Conservation (phyloP, 371 early-diverging fungal species). For the Paraphysoderma sedebokerense region DNA sequence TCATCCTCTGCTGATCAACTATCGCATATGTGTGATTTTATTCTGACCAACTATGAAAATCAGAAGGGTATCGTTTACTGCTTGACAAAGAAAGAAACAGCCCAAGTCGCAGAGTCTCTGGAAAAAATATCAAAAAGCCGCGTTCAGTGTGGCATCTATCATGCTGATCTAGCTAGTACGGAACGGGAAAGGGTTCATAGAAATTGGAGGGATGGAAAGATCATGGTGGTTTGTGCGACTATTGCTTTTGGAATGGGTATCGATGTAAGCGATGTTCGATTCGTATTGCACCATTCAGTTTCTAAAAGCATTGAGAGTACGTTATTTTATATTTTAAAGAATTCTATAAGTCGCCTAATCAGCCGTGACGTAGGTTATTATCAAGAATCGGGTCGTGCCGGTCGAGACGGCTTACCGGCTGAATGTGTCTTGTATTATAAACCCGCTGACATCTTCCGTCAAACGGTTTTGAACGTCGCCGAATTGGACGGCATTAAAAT, state of each 20-base stretch:
- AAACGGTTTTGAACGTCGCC: too few species aligned
- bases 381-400: slow-evolving; percentile 87
- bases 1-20: slow-evolving; percentile 29
- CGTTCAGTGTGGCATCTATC: slow-evolving; percentile 49
- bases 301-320: too few species aligned
- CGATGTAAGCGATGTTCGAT: too few species aligned
- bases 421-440: too few species aligned
- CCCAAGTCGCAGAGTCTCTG: slow-evolving; percentile 40
- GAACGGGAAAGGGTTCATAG: slow-evolving; percentile 51
- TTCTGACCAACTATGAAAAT: slow-evolving; percentile 31
- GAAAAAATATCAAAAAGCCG: slow-evolving; percentile 21
- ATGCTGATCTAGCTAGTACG: slow-evolving; percentile 59
- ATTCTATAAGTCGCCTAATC: too few species aligned
- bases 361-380: too few species aligned
- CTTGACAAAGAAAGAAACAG: slow-evolving; percentile 56
- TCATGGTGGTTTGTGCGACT: slow-evolving; percentile 69
- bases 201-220: slow-evolving; percentile 42
- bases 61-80: slow-evolving; percentile 75
- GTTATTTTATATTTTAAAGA: too few species aligned
- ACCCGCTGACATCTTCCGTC: too few species aligned
- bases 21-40: slow-evolving; percentile 43
- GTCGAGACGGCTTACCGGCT: slow-evolving; percentile 29
- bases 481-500: too few species aligned
- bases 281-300: too few species aligned
- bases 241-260: slow-evolving; percentile 69